Evolutionary conservation across 139 green algal genomes (phyloP), one percentile per base, ranked within the genome.

Genomic region (Picochlorum sp.): DNA sequence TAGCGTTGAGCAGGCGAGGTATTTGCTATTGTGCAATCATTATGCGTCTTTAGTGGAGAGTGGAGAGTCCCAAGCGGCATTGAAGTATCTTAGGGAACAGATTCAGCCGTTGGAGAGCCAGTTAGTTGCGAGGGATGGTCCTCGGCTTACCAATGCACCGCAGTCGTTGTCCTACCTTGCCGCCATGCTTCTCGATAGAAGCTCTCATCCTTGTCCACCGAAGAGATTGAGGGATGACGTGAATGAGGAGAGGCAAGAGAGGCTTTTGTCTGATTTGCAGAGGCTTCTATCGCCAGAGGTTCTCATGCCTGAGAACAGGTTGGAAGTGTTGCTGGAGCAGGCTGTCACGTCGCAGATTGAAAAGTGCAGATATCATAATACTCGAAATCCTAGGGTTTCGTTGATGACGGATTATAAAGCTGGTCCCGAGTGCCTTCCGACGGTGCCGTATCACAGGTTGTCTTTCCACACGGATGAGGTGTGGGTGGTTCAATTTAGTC

Each of bases 301-400:
- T 13, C 76, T 93, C 52, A 65, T 90, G 3, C 86, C 86, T 7
- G 83, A 90, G 10, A 69, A 59, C 0, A 75, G 86, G 24, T 72
- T 93, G 56, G 82, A 92, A 66, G 64, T 67, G 14, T 76, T 93
- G 10, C 60, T 93, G 24, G 86, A 90, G 68, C 86, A 91, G 49
- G 49, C 62, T 15, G n/a, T 63, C 47, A 21, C 50, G 24, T 26
- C 18, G 31, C 63, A 59, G 50, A 24, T 91, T 18, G 66, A 75
- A 1, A 62, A 62, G 24, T 90, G 83, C 63, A 74, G 52, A 20
- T 94, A 77, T 71, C 78, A 87, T 75, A 94, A 94, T 69, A 50
- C 69, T 23, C 73, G 11, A 4, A 24, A 49, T 14, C 14, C 30
- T 10, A 50, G 45, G 51, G 57, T 90, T 11, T 83, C 77, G 1